Evolutionary conservation across 2,329 filamentous ascomycete species (phyloP).

Genomic region (Ilyonectria robusta): DNA sequence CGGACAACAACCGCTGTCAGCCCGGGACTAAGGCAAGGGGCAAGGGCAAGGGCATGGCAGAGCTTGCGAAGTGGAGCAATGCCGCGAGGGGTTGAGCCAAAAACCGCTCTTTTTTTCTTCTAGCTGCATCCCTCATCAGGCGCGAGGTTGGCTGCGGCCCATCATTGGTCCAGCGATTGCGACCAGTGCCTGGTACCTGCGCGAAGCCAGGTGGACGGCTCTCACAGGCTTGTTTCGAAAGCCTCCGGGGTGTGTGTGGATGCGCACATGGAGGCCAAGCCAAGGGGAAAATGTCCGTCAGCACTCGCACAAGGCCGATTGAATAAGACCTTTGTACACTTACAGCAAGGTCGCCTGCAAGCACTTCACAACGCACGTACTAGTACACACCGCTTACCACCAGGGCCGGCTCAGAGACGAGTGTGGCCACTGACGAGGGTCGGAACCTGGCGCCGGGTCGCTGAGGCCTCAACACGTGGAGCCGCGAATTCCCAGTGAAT

Average conservation of each 20-base stretch:
- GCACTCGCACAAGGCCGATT: not conserved
- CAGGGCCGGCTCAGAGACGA: not conserved
- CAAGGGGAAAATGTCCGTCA: slow-evolving; percentile 17
- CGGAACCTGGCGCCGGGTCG: not conserved
- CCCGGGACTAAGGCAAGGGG: slow-evolving; percentile 34
- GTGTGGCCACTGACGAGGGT: not conserved
- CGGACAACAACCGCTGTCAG: slow-evolving; percentile 39
- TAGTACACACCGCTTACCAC: slow-evolving; percentile 2
- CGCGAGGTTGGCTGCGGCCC: slow-evolving; percentile 15
- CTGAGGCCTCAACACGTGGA: slow-evolving; percentile 11
- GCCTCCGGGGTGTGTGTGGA: slow-evolving; percentile 30
- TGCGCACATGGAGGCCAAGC: not conserved
- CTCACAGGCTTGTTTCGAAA: slow-evolving; percentile 53
- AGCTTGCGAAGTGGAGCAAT: slow-evolving; percentile 29
- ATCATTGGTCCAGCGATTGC: slow-evolving; percentile 51
- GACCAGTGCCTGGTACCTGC: slow-evolving; percentile 59
- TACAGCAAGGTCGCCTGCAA: slow-evolving; percentile 11
- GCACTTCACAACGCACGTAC: slow-evolving; percentile 16
- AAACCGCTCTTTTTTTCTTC: slow-evolving; percentile 46
- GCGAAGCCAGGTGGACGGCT: slow-evolving; percentile 57
- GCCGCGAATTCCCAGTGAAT: not conserved
- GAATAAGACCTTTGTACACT: slow-evolving; percentile 2
- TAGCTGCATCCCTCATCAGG: slow-evolving; percentile 39
- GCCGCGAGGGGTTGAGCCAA: slow-evolving; percentile 34
- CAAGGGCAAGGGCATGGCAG: slow-evolving; percentile 17